Evolutionary conservation across 2,329 filamentous ascomycete genomes (phyloP), one percentile per base, ranked within the genome.

Genomic region (Penicillium sp.): DNA sequence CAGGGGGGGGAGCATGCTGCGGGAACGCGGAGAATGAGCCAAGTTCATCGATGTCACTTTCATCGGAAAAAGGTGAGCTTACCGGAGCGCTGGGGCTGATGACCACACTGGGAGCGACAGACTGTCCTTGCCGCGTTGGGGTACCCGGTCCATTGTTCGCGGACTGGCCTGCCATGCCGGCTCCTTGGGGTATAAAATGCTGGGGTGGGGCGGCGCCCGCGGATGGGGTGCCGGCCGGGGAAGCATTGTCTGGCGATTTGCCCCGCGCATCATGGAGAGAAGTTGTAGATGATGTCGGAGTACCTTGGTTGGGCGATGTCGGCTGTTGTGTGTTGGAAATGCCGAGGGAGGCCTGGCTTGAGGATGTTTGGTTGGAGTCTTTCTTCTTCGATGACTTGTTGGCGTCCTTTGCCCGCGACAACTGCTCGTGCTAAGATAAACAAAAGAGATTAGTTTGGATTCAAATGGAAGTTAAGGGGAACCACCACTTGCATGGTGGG

Each of bases 41-140:
- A 33, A 38, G 24, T 35, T 10, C n/a, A 6, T 2, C 13, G 9
- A 27, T 18, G n/a, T 4, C n/a, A 45, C 20, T 23, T 40, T n/a
- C 38, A 15, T 23, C 25, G 10, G 24, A 20, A 7, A 4, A 20
- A 6, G 6, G 3, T 27, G 24, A 58, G 75, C 87, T 78, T 80
- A 93, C 89, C 61, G 91, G 90, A 70, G 89, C 88, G 66, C 92
- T 97, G 46, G 91, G 91, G 72, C 90, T 96, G 71, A 97, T 93
- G 60, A 96, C 83, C 52, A 97, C 91, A 64, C 89, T 95, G 20
- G 92, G 92, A 39, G 89, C 86, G 51, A 89, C 77, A 52, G 78
- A 74, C 56, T 75, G 75, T 49, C 81, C 81, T 61, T 81, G 77
- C 65, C 87, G 80, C 61, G 77, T 80, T 29, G 86, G 81, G 33